Conservation (phyloP, 306 rosid genomes). For the Alnus glutinosa region DNA sequence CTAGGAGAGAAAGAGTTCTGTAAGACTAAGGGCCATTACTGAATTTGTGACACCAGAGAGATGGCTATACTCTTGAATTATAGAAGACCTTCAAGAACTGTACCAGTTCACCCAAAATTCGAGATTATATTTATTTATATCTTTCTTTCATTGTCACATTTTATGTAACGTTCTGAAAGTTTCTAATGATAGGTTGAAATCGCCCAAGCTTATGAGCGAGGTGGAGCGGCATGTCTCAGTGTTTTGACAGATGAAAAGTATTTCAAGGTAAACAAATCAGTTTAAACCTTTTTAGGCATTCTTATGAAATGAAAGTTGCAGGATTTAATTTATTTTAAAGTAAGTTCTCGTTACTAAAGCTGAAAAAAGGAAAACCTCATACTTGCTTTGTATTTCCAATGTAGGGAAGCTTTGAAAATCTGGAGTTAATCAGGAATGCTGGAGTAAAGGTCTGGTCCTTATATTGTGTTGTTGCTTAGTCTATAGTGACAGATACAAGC, state of each 20-base stretch:
- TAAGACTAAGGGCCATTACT: conserved; percentile 10
- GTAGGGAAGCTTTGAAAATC: conserved; percentile 94
- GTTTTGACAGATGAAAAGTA: conserved; percentile 86
- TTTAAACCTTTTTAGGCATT: conserved; percentile 1
- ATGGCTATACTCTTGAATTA: conserved; percentile 23
- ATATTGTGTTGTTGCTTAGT: conserved; percentile 7
- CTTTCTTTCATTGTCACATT: conserved; percentile 17
- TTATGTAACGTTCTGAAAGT: neutral
- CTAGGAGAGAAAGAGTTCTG: neutral
- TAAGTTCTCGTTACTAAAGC: conserved; percentile 16
- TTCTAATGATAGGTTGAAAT: conserved; percentile 63
- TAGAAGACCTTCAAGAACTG: conserved; percentile 8
- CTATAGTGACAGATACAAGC: conserved; percentile 17
- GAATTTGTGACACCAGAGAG: conserved; percentile 6
- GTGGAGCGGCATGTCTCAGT: conserved; percentile 99
- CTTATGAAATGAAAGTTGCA: conserved; percentile 2
- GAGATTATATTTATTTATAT: conserved; percentile 13
- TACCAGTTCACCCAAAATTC: neutral
- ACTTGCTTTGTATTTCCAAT: conserved; percentile 32
- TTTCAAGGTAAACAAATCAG: conserved; percentile 66
- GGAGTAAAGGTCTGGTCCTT: conserved; percentile 79
- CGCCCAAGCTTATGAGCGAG: conserved; percentile 88
- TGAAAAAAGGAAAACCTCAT: conserved; percentile 19
- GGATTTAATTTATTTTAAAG: conserved; percentile 19
- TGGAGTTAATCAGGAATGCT: conserved; percentile 74